Base-by-base conservation (phyloP, 2,329 filamentous ascomycete species). In the Fusarium beomiforme region DNA sequence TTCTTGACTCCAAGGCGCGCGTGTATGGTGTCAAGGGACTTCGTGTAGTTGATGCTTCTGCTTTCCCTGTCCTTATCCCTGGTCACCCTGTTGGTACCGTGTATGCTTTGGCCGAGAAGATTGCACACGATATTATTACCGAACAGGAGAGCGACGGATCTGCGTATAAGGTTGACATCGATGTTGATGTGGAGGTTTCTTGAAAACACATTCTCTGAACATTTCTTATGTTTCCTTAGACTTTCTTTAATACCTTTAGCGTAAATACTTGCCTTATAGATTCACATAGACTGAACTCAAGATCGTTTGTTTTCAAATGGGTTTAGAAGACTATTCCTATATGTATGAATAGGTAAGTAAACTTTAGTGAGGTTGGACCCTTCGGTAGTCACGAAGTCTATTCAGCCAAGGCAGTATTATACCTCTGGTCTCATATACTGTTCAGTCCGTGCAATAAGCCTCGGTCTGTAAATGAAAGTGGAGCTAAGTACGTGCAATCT, bases 21-120 rank as follows among this genome's bases (percentile, higher is more conserved):
- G 71, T 73, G 3, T 73, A 64, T n/a, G 71, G 71, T 3, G 71
- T 73, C 17, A 46, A 65, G 17, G 49, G 59, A 0, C 53, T 73
- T 3, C 58, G 71, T 5, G 71, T 73, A 31, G 68, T 73, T 0
- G 71, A 73, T 24, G 64, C 70, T 21, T 59, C 64, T 44, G 44
- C 70, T 13, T 59, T 72, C 33, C 67, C 67, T 13, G 14, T 70
- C 6, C 66, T 70, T 16, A 57, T 70, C 13, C 71, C 71, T 9
- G 71, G 71, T 8, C 71, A 73, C 10, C 64, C 71, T 11, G 47
- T 61, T 21, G 68, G 71, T 33, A 71, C 71, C 0, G 50, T 69
- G 0, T 73, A 73, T 51, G 71, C 64, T 1, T 43, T 71, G 24
- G 71, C 71, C 4, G 71, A 73, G 68, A 73, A 73, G 57, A 71